Percentiles rank a stretch among this genome's conserved stretches.
phyloP scores from a whole-genome alignment of 495 filamentous ascomycete genomes.

The Podospora appendiculata region DNA sequence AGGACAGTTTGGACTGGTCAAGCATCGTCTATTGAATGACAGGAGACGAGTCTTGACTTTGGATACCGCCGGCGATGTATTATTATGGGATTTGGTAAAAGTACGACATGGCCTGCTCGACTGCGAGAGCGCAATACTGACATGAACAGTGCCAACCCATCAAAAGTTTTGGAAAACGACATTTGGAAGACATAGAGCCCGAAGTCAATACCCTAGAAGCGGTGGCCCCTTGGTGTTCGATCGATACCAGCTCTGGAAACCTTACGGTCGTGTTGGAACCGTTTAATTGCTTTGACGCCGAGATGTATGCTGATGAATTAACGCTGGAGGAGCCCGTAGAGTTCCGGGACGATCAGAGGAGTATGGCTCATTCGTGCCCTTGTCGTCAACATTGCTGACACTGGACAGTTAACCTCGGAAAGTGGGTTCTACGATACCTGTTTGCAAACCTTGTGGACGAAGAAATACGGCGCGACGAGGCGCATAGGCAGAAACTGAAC shows the following conservation, averaged over 20 bases:
- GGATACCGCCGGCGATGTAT: conserved; percentile 93
- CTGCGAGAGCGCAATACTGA: too few relatives aligned
- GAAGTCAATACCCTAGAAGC: conserved; percentile 83
- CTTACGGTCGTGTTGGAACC: conserved; percentile 86
- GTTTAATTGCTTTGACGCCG: conserved; percentile 95
- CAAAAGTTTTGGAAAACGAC: conserved; percentile 80
- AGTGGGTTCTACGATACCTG: conserved; percentile 91
- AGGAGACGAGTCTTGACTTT: conserved; percentile 79
- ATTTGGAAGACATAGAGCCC: conserved; percentile 84
- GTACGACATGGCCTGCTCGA: conserved; percentile 29
- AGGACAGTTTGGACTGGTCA: conserved; percentile 91
- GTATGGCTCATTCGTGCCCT: conserved; percentile 42
- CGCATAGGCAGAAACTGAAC: conserved; percentile 59
- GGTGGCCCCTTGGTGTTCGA: conserved; percentile 89
- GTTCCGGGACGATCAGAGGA: conserved; percentile 89
- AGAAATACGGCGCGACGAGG: conserved; percentile 73
- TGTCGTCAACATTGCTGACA: conserved; percentile 3
- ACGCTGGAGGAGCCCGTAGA: conserved; percentile 62
- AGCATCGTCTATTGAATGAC: conserved; percentile 87
- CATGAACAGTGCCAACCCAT: conserved; percentile 68
- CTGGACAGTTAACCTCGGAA: conserved; percentile 79
- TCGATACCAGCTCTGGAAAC: conserved; percentile 86
- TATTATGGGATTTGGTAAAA: conserved; percentile 88
- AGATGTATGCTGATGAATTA: conserved; percentile 90
- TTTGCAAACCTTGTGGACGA: conserved; percentile 86